Base-by-base conservation (phyloP, 768 basidiomycete species). In the Neoboletus brunneissimus region DNA sequence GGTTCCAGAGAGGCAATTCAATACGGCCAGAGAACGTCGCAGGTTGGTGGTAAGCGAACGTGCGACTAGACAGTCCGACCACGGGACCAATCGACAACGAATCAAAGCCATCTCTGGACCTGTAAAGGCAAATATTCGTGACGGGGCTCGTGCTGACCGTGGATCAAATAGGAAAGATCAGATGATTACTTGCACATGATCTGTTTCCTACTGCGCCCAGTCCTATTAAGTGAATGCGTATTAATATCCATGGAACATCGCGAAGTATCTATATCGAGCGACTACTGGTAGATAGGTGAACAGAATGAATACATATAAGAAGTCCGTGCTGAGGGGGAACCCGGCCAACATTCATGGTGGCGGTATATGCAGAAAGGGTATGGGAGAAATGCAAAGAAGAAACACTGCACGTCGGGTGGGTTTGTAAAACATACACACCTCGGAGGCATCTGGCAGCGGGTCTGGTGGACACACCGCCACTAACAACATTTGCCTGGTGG, bases 401-500 rank as follows among this genome's bases (percentile, higher is more conserved):
- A 37, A 51, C n/a, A 59, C 37, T 57, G 53, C 55, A 58, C 55
- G 27, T 32, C 27, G 55, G 25, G 25, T 40, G 31, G 13, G 29
- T 38, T 48, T 40, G 46, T 51, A 50, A 40, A 57, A 64, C 59
- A 49, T 57, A 71, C 64, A 62, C 35, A 56, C 38, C 38, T 51
- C 43, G 16, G n/a, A 37, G 22, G 34, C 45, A 34, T 29, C 29
- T 38, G 20, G 35, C 10, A 47, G 43, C 41, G 10, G 44, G 50
- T 42, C 37, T 25, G 32, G 34, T 25, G 43, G 43, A 47, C 38
- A 44, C 27, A 25, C 29, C 32, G 37, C 50, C 35, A 56, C 74
- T 78, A 89, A 71, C 89, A 91, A 70, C 89, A 91, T 67, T 79
- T 83, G 49, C 54, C 86, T 77, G 47, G 54, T 43, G 88, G 85